Conservation (phyloP, 345 rosid genomes). For the Erodium maritimum region DNA sequence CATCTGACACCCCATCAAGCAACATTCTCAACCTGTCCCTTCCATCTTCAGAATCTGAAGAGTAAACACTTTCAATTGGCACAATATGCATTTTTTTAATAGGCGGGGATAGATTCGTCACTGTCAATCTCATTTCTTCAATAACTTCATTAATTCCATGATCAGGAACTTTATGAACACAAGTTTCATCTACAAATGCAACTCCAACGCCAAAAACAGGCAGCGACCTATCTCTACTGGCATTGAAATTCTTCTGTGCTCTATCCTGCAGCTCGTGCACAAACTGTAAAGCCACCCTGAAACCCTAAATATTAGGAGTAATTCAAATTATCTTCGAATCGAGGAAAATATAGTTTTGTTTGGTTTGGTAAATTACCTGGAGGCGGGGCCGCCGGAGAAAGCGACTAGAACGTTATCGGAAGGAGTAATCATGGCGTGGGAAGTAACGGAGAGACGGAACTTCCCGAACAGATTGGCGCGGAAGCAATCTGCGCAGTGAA, state of each 20-base stretch:
- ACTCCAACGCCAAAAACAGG: slow-evolving; percentile 86
- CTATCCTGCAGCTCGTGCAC: slow-evolving; percentile 72
- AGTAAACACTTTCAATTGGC: slow-evolving; percentile 43
- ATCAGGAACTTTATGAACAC: slow-evolving; percentile 21
- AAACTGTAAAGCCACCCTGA: slow-evolving; percentile 75
- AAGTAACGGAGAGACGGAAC: slow-evolving; percentile 72
- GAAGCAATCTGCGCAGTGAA: slow-evolving; percentile 66
- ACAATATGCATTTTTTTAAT: slow-evolving; percentile 48
- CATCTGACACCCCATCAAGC: slow-evolving; percentile 42
- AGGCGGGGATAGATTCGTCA: slow-evolving; percentile 45
- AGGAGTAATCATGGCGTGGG: slow-evolving; percentile 81
- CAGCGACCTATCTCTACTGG: slow-evolving; percentile 66
- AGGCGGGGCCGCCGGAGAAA: slow-evolving; percentile 84
- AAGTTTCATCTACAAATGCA: slow-evolving; percentile 61
- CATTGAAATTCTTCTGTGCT: slow-evolving; percentile 75
- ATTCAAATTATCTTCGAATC: background rate
- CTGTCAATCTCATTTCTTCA: slow-evolving; percentile 34
- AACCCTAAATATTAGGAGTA: background rate
- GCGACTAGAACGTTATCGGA: slow-evolving; percentile 83
- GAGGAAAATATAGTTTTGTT: background rate
- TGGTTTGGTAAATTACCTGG: slow-evolving; percentile 27
- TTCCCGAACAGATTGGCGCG: slow-evolving; percentile 64
- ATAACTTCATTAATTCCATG: slow-evolving; percentile 20
- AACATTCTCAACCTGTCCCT: slow-evolving; percentile 39
- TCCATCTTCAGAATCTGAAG: slow-evolving; percentile 33